Conservation (phyloP, 257 asterid species). For the Solanum neorickii region DNA sequence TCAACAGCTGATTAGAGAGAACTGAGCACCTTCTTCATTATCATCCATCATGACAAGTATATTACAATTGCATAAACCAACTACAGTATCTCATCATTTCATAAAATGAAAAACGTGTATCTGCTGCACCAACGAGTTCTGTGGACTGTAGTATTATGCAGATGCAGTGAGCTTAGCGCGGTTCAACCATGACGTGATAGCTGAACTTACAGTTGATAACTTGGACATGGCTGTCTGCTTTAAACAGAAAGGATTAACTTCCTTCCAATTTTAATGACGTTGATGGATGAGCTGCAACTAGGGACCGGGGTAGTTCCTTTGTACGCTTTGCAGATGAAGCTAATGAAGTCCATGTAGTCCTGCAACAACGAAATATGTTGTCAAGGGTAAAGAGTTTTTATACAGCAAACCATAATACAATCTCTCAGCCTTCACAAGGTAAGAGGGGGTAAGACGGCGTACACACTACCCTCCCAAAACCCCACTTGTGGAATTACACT, state of each 20-base stretch:
- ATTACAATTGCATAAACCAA: background rate
- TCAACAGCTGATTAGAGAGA: background rate
- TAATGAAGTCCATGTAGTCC: constrained; percentile 20
- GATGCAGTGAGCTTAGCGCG: background rate
- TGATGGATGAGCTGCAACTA: constrained; percentile 11
- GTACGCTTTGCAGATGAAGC: constrained; percentile 31
- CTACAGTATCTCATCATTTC: background rate
- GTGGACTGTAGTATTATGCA: background rate
- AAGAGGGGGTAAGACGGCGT: background rate
- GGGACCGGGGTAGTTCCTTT: constrained; percentile 14
- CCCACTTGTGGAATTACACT: background rate
- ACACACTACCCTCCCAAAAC: background rate
- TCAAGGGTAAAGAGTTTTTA: background rate
- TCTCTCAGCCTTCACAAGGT: background rate
- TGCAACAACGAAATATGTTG: background rate
- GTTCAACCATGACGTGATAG: constrained; percentile 2
- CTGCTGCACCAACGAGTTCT: background rate
- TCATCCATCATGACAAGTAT: background rate
- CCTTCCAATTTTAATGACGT: background rate
- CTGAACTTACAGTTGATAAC: constrained; percentile 2
- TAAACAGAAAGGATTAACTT: constrained; percentile 6
- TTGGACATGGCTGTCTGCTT: constrained; percentile 1
- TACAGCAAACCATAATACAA: background rate
- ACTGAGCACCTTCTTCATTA: background rate
- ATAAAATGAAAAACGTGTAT: background rate